Conservation (phyloP, 352 stramenopile genomes). For the Bremia lactucae region DNA sequence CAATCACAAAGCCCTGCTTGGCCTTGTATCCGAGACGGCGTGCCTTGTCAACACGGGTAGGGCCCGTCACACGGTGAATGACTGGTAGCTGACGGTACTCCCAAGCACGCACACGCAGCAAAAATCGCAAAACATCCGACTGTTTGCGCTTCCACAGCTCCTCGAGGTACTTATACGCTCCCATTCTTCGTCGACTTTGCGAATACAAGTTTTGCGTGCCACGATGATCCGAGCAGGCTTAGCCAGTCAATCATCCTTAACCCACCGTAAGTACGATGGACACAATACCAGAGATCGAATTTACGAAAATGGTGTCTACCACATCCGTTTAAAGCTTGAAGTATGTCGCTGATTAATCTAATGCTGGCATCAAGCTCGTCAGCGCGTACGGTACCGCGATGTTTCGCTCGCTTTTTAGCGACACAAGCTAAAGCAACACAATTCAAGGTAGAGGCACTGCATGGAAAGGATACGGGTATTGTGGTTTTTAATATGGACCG, state of each 20-base stretch:
- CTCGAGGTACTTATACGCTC: conserved; percentile 99
- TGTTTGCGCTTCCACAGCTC: conserved; percentile 99
- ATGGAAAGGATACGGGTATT: conserved; percentile 40
- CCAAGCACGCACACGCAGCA: conserved; percentile 95
- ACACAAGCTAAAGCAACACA: conserved; percentile 17
- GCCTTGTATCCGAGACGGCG: conserved; percentile 99
- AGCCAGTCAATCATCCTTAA: conserved; percentile 8
- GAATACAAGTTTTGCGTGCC: conserved; percentile 14
- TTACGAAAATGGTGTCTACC: background rate
- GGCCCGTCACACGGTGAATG: conserved; percentile 90
- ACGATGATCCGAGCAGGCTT: background rate
- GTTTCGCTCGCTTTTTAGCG: conserved; percentile 7
- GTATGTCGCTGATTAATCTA: too few species aligned
- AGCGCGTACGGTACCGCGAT: background rate
- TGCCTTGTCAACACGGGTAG: conserved; percentile 98
- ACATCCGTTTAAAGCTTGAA: conserved; percentile 3
- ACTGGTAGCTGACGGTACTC: conserved; percentile 99
- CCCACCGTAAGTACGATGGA: conserved; percentile 6
- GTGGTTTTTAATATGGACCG: conserved; percentile 74
- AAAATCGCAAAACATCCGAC: conserved; percentile 98
- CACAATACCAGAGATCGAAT: conserved; percentile 3
- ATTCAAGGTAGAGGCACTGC: conserved; percentile 52
- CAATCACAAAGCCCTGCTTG: conserved; percentile 99
- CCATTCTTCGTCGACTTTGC: conserved; percentile 85
- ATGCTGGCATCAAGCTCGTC: too few species aligned